Base-by-base conservation (phyloP, 768 basidiomycete genomes). In the Crepidotus variabilis region DNA sequence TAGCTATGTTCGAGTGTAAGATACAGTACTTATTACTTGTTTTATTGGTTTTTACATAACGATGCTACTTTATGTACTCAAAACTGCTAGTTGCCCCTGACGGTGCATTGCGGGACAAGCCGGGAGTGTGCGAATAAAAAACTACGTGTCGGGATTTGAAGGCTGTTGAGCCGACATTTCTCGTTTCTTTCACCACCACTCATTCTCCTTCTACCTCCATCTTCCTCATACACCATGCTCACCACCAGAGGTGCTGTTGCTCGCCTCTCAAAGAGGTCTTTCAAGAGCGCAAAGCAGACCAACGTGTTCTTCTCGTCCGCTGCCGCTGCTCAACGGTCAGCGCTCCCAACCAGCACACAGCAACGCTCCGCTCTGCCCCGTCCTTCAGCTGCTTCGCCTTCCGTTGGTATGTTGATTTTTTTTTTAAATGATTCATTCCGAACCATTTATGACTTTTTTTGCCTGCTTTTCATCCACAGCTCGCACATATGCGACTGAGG, bases 401-500 rank as follows among this genome's bases (percentile, higher is more conserved):
- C 81, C 52, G 68, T 78, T 72, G 80, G 87, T 89, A 49, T 48
- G 56, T 67, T 60, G 54, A 51, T 54, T 59, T 48, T 54, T 52
- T 32, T 35, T 61, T 62, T 51, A 47, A 47, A 52, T n/a, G 20
- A 47, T n/a, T 48, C 36, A 65, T 50, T 57, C 60, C 52, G 61
- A 53, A 36, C 8, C 28, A 8, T 28, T 28, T 8, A 3, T 53
- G 56, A 58, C 61, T 58, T 59, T 57, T 64, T 62, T 61, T 67
- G 65, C 60, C 57, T 63, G 58, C 57, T 59, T 52, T 39, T 48
- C 21, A 14, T 2, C 39, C 64, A 57, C 65, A 87, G 88, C 81
- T 61, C 94, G 94, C 71, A 77, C 86, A 50, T 96, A 95, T 82
- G 95, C 95, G 61, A 94, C 94, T 54, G 94, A 96, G 73, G 83